Conservation (phyloP, 345 rosid genomes). For the Turritis glabra region DNA sequence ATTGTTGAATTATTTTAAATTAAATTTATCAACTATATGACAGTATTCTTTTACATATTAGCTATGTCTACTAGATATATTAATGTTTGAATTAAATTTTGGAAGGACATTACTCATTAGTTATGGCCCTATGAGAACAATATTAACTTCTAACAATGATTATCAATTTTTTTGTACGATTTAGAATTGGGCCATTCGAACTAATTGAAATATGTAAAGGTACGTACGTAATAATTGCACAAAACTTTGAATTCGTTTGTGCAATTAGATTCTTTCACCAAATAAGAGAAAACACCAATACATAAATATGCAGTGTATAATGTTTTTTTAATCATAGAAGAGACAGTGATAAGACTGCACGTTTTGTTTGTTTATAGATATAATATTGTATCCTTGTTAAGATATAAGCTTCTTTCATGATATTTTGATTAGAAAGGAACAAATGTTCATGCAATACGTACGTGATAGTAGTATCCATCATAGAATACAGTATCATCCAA, state of each 20-base stretch:
- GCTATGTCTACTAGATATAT: too few species aligned
- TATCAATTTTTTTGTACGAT: not conserved
- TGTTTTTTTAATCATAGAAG: not conserved
- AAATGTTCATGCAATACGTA: not conserved
- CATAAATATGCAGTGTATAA: not conserved
- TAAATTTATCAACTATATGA: too few species aligned
- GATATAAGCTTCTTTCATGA: not conserved
- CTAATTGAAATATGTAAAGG: constrained; percentile 4
- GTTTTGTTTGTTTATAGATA: constrained; percentile 12
- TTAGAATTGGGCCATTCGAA: not conserved
- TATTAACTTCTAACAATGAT: not conserved
- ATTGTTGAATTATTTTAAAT: too few species aligned
- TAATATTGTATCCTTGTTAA: not conserved
- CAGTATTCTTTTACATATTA: too few species aligned
- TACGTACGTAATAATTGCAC: constrained; percentile 13
- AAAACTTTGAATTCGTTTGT: not conserved
- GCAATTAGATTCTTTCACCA: constrained; percentile 1
- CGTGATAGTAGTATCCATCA: not conserved
- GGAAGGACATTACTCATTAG: not conserved
- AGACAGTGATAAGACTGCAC: constrained; percentile 15
- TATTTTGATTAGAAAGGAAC: not conserved
- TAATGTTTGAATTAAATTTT: not conserved
- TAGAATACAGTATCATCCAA: not conserved
- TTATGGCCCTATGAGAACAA: not conserved
- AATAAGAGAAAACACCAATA: constrained; percentile 2